Percentiles rank a stretch among this genome's conserved stretches.
Conservation (phyloP, 306 rosid genomes). For the Cucumis melo region DNA sequence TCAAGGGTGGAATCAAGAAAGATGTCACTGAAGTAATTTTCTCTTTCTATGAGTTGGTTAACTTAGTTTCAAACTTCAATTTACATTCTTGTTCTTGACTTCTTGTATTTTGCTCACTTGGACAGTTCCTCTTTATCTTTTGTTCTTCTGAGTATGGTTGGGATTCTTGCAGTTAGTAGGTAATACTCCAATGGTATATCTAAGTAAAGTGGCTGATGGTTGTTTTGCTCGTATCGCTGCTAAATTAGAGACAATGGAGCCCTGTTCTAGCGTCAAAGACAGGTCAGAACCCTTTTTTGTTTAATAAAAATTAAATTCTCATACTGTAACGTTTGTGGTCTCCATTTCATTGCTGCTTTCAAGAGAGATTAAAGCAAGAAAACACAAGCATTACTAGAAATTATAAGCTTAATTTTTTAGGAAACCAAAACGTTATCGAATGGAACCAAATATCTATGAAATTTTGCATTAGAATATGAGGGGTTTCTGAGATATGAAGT, state of each 20-base stretch:
- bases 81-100: background rate
- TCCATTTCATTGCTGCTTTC: background rate
- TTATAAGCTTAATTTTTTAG: background rate
- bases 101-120: background rate
- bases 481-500: background rate
- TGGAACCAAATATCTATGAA: background rate
- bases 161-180: slow-evolving; percentile 38
- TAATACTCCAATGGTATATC: slow-evolving; percentile 52
- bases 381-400: background rate
- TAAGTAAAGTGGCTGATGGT: slow-evolving; percentile 54
- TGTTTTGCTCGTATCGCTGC: slow-evolving; percentile 62
- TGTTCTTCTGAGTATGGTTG: background rate
- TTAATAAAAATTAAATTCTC: background rate
- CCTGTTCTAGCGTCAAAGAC: slow-evolving; percentile 61
- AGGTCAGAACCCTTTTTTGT: slow-evolving; percentile 12
- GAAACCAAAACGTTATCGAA: background rate
- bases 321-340: background rate
- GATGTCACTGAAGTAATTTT: slow-evolving; percentile 48
- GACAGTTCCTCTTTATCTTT: background rate
- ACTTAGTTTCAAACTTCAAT: background rate
- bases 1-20: slow-evolving; percentile 41
- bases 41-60: background rate
- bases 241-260: slow-evolving; percentile 58
- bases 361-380: background rate
- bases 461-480: background rate